These are phyloP conservation scores for Silene noctiflora DNA, from an alignment of 179 eudicot species.

Conservation along the genomic window DNA sequence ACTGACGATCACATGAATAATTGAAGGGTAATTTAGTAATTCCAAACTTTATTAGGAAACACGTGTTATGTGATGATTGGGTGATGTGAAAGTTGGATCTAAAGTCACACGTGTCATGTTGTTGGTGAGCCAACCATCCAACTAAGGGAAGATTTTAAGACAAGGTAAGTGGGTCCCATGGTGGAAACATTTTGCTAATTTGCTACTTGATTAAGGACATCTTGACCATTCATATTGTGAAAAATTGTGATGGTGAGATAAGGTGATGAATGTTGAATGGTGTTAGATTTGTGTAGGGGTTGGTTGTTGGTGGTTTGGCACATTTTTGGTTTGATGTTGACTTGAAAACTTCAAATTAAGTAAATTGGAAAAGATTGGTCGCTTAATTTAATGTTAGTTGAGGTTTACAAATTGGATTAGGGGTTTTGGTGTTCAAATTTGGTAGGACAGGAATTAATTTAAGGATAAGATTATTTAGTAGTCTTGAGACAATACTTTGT, in stretches of 20 bases:
- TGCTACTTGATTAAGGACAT: conserved; percentile 23
- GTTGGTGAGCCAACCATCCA: conserved; percentile 29
- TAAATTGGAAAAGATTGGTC: neutral
- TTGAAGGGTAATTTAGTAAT: conserved; percentile 40
- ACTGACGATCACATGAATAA: conserved; percentile 32
- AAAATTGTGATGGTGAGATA: neutral
- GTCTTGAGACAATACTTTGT: too few species aligned
- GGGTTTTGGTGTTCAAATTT: conserved; percentile 7
- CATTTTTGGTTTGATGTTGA: conserved; percentile 7
- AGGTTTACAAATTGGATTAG: conserved; percentile 13
- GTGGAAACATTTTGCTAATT: conserved; percentile 8
- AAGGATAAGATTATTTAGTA: conserved; percentile 23
- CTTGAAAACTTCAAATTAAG: neutral
- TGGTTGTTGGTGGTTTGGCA: conserved; percentile 10
- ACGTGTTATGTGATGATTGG: conserved; percentile 31
- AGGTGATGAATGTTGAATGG: conserved; percentile 9
- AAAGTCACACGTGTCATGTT: conserved; percentile 24
- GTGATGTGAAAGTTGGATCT: conserved; percentile 26
- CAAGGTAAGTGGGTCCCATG: conserved; percentile 24
- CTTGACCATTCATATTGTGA: conserved; percentile 10
- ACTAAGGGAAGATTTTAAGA: conserved; percentile 23
- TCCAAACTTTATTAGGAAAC: neutral
- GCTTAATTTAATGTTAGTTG: neutral
- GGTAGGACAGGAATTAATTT: neutral
- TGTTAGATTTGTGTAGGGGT: neutral